Percentiles rank a stretch among this genome's conserved stretches.
These are phyloP conservation scores for Chenopodium quinoa DNA, from an alignment of 148 eudicot genomes.

Conservation along the genomic window DNA sequence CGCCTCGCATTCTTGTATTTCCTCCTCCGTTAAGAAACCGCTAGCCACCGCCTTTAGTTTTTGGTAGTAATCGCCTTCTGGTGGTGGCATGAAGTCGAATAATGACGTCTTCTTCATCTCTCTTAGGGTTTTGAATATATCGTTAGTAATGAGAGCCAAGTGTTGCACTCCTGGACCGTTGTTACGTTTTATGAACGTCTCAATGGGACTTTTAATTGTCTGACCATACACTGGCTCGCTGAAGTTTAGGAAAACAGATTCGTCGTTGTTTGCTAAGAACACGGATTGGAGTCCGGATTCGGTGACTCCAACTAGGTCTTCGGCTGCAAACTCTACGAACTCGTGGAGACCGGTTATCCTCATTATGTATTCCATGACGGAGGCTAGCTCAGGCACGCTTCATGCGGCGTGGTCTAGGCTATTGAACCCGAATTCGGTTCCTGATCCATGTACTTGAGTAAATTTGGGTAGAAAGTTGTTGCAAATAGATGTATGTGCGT, in stretches of 20 bases:
- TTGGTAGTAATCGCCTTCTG: conserved; percentile 69
- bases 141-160: conserved; percentile 60
- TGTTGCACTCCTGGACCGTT: conserved; percentile 93
- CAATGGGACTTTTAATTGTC: conserved; percentile 75
- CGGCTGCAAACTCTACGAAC: conserved; percentile 71
- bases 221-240: conserved; percentile 80
- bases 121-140: conserved; percentile 67
- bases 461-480: conserved; percentile 53
- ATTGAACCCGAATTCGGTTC: conserved; percentile 54
- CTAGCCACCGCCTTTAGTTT: conserved; percentile 55
- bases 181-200: conserved; percentile 83
- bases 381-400: conserved; percentile 57
- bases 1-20: conserved; percentile 73
- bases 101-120: conserved; percentile 77
- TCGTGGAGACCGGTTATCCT: conserved; percentile 78
- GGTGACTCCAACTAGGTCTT: conserved; percentile 61
- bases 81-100: conserved; percentile 85
- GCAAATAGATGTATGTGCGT: conserved; percentile 6
- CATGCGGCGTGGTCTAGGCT: conserved; percentile 82
- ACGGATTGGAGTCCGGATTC: conserved; percentile 75
- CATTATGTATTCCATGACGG: conserved; percentile 46
- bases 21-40: conserved; percentile 62
- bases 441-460: conserved; percentile 26
- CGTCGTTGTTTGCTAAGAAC: conserved; percentile 69
- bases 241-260: conserved; percentile 61